phyloP scores from a whole-genome alignment of 345 rosid species.

The Kernera saxatilis region DNA sequence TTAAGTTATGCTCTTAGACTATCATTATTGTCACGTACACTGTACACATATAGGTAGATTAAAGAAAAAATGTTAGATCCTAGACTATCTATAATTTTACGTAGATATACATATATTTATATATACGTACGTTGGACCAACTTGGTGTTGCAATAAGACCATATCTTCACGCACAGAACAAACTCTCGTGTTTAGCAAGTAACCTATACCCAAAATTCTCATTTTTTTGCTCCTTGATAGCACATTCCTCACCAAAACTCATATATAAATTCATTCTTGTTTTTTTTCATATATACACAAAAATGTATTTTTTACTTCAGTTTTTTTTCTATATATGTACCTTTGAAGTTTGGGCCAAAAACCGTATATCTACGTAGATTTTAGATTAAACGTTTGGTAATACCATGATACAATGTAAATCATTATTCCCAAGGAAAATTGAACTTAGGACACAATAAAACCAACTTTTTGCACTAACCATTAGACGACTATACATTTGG shows the following conservation, averaged over 20 bases:
- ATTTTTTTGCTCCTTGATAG: constrained; percentile 3
- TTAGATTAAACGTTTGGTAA: too few relatives aligned
- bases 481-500: too few relatives aligned
- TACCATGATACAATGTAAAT: too few relatives aligned
- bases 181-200: constrained; percentile 30
- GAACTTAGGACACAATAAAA: too few relatives aligned
- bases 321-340: too few relatives aligned
- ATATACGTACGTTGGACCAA: constrained; percentile 16
- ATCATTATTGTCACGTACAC: not conserved
- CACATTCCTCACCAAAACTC: constrained; percentile 21
- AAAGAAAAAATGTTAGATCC: not conserved
- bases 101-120: not conserved
- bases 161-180: constrained; percentile 31
- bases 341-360: too few relatives aligned
- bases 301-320: not conserved
- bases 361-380: too few relatives aligned
- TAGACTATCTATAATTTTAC: not conserved
- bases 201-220: constrained; percentile 7
- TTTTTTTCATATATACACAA: not conserved
- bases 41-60: not conserved
- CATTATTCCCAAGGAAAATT: too few relatives aligned
- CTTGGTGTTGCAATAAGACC: constrained; percentile 9
- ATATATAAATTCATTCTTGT: not conserved
- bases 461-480: too few relatives aligned
- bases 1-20: not conserved